These are phyloP conservation scores for Trichoderma gracile DNA, from an alignment of 2,329 filamentous ascomycete species.

Conservation along the genomic window DNA sequence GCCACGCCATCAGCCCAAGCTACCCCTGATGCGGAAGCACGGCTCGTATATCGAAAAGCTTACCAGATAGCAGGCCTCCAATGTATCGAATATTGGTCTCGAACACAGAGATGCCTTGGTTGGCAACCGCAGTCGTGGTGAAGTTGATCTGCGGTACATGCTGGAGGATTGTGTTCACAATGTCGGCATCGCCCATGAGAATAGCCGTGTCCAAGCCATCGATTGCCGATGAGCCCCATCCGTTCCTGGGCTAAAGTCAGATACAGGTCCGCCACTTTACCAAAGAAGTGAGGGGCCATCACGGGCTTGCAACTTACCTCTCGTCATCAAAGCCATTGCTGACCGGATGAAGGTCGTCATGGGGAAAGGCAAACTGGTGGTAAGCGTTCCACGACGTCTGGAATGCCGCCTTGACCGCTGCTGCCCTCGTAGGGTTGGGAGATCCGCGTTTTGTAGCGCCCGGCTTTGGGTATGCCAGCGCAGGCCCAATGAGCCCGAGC, in stretches of 20 bases:
- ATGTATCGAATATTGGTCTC: slow-evolving; percentile 91
- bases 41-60: not conserved
- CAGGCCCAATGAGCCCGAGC: slow-evolving; percentile 19
- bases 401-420: slow-evolving; percentile 68
- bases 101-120: slow-evolving; percentile 70
- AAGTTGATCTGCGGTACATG: slow-evolving; percentile 74
- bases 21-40: not conserved
- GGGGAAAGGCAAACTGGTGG: slow-evolving; percentile 70
- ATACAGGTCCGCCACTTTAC: not conserved
- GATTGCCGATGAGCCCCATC: slow-evolving; percentile 81
- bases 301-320: slow-evolving; percentile 51
- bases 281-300: too few species aligned
- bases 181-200: slow-evolving; percentile 68
- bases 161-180: slow-evolving; percentile 70
- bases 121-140: slow-evolving; percentile 49
- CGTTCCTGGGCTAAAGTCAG: slow-evolving; percentile 58
- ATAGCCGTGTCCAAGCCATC: slow-evolving; percentile 80
- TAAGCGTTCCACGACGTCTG: slow-evolving; percentile 72
- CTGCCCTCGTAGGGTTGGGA: slow-evolving; percentile 48
- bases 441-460: not conserved
- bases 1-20: not conserved
- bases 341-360: slow-evolving; percentile 73
- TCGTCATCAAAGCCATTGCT: slow-evolving; percentile 67
- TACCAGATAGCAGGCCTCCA: slow-evolving; percentile 74
- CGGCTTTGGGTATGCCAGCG: slow-evolving; percentile 17